Evolutionary conservation across 352 stramenopile species (phyloP).

Genomic region (Globisporangium perplexum): DNA sequence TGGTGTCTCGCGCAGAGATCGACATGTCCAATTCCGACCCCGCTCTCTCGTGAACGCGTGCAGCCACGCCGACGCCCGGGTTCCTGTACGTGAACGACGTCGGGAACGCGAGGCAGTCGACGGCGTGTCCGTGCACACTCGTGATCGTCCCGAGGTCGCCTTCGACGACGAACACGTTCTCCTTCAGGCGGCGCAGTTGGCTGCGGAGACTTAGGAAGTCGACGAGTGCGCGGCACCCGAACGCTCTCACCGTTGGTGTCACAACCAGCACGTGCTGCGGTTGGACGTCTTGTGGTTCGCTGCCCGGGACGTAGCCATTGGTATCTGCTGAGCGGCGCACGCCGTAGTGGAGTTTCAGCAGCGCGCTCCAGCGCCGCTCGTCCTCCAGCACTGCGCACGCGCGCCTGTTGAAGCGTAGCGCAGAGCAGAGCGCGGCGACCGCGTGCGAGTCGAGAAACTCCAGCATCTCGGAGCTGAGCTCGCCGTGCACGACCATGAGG

Average conservation of each 20-base stretch:
- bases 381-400: constrained; percentile 4
- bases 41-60: constrained; percentile 42
- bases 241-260: not conserved
- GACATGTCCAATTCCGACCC: constrained; percentile 21
- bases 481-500: constrained; percentile 2
- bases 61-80: constrained; percentile 34
- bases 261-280: not conserved
- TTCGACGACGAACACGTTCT: constrained; percentile 27
- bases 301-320: not conserved
- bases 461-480: constrained; percentile 11
- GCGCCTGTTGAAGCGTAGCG: constrained; percentile 1
- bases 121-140: constrained; percentile 10
- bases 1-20: constrained; percentile 1
- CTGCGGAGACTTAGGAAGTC: constrained; percentile 39
- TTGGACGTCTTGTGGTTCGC: not conserved
- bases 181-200: constrained; percentile 32
- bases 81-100: constrained; percentile 36
- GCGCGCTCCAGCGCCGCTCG: not conserved
- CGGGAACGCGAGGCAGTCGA: constrained; percentile 67
- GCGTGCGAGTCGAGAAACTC: constrained; percentile 9
- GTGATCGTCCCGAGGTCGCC: constrained; percentile 40
- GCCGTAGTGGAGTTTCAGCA: constrained; percentile 9
- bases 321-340: not conserved
- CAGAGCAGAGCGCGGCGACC: not conserved
- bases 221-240: constrained; percentile 11